phyloP scores from a whole-genome alignment of 1,139 yeast species.

The Zygosaccharomyces sapae region DNA sequence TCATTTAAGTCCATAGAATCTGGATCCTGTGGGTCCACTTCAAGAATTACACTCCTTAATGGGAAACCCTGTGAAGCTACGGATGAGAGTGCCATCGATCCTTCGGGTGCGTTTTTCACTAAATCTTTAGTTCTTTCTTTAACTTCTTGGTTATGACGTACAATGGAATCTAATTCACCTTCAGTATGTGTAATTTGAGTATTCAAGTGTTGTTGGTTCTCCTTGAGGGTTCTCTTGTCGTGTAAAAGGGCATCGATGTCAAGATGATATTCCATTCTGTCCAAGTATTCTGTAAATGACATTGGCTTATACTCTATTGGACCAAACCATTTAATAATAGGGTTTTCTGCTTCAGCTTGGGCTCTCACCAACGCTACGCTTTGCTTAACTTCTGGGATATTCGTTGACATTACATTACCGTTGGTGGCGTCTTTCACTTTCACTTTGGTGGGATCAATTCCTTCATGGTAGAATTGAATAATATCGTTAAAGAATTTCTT shows the following conservation, averaged over 20 bases:
- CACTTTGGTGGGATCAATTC: slow-evolving; percentile 34
- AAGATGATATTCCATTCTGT: slow-evolving; percentile 38
- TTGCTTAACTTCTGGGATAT: slow-evolving; percentile 35
- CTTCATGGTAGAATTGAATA: slow-evolving; percentile 34
- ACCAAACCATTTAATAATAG: slow-evolving; percentile 50
- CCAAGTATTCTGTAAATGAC: slow-evolving; percentile 46
- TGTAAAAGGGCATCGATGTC: slow-evolving; percentile 30
- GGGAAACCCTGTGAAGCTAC: slow-evolving; percentile 13
- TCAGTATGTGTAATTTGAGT: slow-evolving; percentile 15
- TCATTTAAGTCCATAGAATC: slow-evolving; percentile 31
- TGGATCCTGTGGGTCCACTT: slow-evolving; percentile 18
- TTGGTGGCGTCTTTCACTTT: slow-evolving; percentile 33
- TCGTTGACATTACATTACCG: slow-evolving; percentile 30
- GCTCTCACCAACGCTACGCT: slow-evolving; percentile 43
- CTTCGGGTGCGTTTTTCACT: slow-evolving; percentile 16
- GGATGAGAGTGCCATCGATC: slow-evolving; percentile 15
- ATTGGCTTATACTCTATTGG: slow-evolving; percentile 53
- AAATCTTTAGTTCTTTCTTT: slow-evolving; percentile 16
- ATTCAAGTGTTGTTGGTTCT: slow-evolving; percentile 12
- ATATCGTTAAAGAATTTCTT: slow-evolving; percentile 37
- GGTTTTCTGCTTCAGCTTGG: slow-evolving; percentile 45
- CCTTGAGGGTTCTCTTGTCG: slow-evolving; percentile 19
- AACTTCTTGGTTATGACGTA: slow-evolving; percentile 16
- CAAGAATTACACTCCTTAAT: slow-evolving; percentile 24
- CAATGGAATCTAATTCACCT: slow-evolving; percentile 16